These are phyloP conservation scores for Claviceps purpurea DNA, from an alignment of 2,329 filamentous ascomycete genomes.

Conservation along the genomic window DNA sequence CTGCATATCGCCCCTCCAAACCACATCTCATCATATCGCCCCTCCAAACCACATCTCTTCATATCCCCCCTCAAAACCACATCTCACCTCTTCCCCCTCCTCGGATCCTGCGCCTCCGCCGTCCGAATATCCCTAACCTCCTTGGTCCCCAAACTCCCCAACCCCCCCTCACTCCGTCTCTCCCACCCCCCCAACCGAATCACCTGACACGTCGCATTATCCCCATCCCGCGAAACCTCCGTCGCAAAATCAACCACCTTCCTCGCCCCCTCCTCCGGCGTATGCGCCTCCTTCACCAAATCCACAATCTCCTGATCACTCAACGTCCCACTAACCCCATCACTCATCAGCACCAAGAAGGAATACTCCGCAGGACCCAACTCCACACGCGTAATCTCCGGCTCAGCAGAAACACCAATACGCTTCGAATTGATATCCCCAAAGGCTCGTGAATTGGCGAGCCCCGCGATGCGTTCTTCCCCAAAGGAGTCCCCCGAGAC, in stretches of 20 bases:
- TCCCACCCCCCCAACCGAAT: slow-evolving; percentile 58
- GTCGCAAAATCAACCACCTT: slow-evolving; percentile 78
- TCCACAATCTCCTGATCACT: slow-evolving; percentile 94
- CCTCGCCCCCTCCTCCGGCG: slow-evolving; percentile 71
- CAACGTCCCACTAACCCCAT: slow-evolving; percentile 77
- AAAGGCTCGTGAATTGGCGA: slow-evolving; percentile 90
- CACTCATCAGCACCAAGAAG: slow-evolving; percentile 78
- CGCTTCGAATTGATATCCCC: slow-evolving; percentile 87
- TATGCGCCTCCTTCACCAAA: slow-evolving; percentile 83
- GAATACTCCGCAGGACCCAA: slow-evolving; percentile 73
- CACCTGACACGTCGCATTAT: slow-evolving; percentile 57
- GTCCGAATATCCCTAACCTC: slow-evolving; percentile 77
- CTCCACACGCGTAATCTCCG: slow-evolving; percentile 70
- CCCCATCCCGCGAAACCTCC: slow-evolving; percentile 58
- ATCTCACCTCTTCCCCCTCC: slow-evolving; percentile 45
- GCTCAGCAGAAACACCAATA: slow-evolving; percentile 87
- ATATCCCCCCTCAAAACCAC: not conserved
- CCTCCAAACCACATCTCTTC: slow-evolving; percentile 11
- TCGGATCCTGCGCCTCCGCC: slow-evolving; percentile 69
- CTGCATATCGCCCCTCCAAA: not conserved
- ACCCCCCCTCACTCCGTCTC: slow-evolving; percentile 64
- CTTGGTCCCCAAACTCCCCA: slow-evolving; percentile 82
- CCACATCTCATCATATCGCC: slow-evolving; percentile 12
- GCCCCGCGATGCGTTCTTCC: slow-evolving; percentile 84
- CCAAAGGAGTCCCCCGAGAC: slow-evolving; percentile 86